phyloP scores from a whole-genome alignment of 768 basidiomycete genomes.

The Cystobasidium ongulense region DNA sequence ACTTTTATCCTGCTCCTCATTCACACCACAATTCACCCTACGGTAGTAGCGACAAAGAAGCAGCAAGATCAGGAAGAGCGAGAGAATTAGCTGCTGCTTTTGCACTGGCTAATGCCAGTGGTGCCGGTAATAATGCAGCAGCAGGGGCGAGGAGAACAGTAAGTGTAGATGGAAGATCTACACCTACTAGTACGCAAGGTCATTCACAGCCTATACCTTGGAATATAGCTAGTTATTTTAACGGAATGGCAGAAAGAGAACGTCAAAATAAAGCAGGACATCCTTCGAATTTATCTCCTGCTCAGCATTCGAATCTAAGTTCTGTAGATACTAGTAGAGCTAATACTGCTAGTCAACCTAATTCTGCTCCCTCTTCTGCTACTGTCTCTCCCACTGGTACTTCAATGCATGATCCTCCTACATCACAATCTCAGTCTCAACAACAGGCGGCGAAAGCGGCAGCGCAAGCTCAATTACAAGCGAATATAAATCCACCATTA shows the following conservation, averaged over 20 bases:
- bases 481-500: neutral
- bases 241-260: neutral
- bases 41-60: neutral
- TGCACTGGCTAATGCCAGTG: neutral
- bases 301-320: neutral
- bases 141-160: neutral
- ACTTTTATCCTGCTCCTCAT: neutral
- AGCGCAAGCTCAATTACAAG: neutral
- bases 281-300: neutral
- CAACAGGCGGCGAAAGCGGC: neutral
- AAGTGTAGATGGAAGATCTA: neutral
- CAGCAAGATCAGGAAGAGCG: neutral
- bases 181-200: neutral
- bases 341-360: neutral
- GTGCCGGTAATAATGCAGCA: neutral
- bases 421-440: neutral
- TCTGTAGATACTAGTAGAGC: neutral
- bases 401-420: neutral
- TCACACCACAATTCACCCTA: neutral
- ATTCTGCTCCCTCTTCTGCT: neutral
- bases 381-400: neutral
- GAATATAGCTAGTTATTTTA: conserved; percentile 8
- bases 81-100: conserved; percentile 10
- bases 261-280: neutral
- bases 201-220: conserved; percentile 1